Conservation (phyloP, 2,329 filamentous ascomycete genomes). For the Diaporthe citri region DNA sequence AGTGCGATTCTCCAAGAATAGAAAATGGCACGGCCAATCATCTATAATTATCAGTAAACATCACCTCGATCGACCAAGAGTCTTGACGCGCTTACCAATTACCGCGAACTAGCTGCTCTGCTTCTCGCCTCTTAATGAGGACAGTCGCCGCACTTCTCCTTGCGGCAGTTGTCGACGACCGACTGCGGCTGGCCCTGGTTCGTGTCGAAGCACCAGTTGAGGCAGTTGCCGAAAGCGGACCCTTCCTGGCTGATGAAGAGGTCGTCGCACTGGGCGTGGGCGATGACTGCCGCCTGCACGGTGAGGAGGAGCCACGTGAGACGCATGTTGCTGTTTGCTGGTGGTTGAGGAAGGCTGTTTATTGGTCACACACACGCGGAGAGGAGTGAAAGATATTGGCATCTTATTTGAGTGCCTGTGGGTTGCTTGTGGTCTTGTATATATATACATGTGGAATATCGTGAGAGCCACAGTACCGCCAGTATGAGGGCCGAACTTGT, state of each 20-base stretch:
- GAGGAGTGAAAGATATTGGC: background rate
- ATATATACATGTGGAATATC: background rate
- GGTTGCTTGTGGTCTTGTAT: background rate
- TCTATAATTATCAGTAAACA: background rate
- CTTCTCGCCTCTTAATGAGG: background rate
- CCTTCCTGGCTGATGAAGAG: background rate
- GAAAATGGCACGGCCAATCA: background rate
- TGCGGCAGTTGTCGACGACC: background rate
- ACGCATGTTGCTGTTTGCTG: background rate
- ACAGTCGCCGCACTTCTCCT: background rate
- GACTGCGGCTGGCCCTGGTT: background rate
- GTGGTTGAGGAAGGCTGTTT: background rate
- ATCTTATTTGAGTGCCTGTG: background rate
- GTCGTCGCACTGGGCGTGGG: background rate
- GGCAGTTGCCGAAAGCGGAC: background rate
- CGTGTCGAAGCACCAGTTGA: background rate
- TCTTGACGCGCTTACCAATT: background rate
- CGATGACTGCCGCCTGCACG: background rate
- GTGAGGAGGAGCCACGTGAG: background rate
- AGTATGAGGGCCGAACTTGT: background rate
- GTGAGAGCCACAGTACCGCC: background rate
- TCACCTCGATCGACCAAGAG: background rate
- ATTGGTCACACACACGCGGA: background rate
- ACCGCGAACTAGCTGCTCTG: accelerated
- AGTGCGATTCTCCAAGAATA: too few species aligned